phyloP scores from a whole-genome alignment of 108 stramenopile species.

The Schizochytrium sp. region DNA sequence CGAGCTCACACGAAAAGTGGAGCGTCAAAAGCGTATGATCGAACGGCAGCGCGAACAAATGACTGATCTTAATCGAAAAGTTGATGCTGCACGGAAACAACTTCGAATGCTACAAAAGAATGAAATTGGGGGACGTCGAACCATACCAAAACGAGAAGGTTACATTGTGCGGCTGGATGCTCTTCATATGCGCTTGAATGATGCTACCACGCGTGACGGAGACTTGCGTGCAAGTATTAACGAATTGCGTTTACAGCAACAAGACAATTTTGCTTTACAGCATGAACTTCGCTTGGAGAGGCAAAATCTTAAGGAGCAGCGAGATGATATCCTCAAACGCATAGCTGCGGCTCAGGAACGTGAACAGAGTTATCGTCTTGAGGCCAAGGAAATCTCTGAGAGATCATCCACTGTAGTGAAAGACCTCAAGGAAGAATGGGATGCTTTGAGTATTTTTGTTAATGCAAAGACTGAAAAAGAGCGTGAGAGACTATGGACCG shows the following conservation, averaged over 20 bases:
- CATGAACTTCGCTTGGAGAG: background rate
- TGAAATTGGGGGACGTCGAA: background rate
- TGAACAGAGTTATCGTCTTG: background rate
- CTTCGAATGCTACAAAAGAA: background rate
- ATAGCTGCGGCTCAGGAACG: background rate
- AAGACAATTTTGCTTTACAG: constrained; percentile 19
- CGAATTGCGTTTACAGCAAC: constrained; percentile 37
- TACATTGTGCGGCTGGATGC: constrained; percentile 53
- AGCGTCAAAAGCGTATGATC: constrained; percentile 28
- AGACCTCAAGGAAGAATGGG: constrained; percentile 46
- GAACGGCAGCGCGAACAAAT: background rate
- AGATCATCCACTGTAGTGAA: background rate
- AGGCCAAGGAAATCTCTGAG: background rate
- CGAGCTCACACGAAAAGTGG: constrained; percentile 30
- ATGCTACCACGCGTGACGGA: background rate
- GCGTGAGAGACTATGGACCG: constrained; percentile 25
- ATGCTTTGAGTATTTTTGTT: constrained; percentile 34
- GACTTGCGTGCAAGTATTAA: constrained; percentile 5
- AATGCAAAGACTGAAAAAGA: constrained; percentile 50
- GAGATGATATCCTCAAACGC: background rate
- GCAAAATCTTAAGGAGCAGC: background rate
- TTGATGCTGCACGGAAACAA: constrained; percentile 16
- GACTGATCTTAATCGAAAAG: background rate
- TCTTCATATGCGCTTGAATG: constrained; percentile 24
- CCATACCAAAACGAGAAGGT: background rate